Base-by-base conservation (phyloP, 73 alveolate species). In the Breviolum minutum region DNA sequence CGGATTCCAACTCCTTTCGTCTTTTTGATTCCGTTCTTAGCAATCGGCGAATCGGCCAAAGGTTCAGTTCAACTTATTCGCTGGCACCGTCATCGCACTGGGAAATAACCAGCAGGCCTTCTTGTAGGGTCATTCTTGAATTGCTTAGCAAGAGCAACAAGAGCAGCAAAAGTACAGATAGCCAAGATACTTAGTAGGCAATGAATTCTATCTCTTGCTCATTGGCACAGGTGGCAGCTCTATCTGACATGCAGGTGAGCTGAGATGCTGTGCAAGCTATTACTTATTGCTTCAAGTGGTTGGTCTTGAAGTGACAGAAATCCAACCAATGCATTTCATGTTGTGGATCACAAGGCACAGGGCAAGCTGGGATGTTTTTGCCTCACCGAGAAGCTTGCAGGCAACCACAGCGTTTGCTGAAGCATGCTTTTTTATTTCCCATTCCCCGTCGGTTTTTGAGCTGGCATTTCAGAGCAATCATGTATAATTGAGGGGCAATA, bases 41-140 rank as follows among this genome's bases (percentile, higher is more conserved):
- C 74, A 32, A 26, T 40, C 60, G 92, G 74, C 48, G 73, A 24
- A 16, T 63, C 77, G 22, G 13, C 92, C 66, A 48, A 24, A 89
- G 96, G 98, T 92, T n/a, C 98, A 92, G 79, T 71, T 92, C 80
- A 92, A 92, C 89, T 77, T 92, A 48, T 92, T 92, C 19, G 98
- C 98, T 7, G 98, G 98, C n/a, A 92, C 98, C 26, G 61, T 92
- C 70, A 81, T 92, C 9, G 98, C 98, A 6, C 80, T 92, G 54
- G 98, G 98, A 79, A 92, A 92, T 66, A 11, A 63, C 64, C 89
- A 71, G 71, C 97, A 90, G 97, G 97, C 90, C 54, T n/a, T 48
- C 66, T 19, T 32, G 4, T 16, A 26, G 62, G 62, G 74, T 40
- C 60, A 83, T 79, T 12, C 66, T 13, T 27, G 77, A 22, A 14